Evolutionary conservation across 169 alveolate species (phyloP).

Genomic region (Eimeria nieschulzi): DNA sequence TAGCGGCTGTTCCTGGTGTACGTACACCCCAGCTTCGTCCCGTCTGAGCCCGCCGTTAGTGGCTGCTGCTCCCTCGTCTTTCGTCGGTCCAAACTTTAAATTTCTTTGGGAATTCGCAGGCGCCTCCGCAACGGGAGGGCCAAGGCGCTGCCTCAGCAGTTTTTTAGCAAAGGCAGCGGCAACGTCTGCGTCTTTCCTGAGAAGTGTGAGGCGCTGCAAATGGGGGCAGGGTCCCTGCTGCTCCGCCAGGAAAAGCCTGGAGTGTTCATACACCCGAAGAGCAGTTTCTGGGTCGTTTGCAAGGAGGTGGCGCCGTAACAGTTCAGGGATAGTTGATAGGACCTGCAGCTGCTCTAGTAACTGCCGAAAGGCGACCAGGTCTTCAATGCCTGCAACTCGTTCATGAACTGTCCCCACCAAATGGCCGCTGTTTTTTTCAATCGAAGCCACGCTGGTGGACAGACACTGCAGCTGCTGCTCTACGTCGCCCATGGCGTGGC

Average conservation of each 20-base stretch:
- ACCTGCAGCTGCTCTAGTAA: conserved; percentile 61
- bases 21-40: background rate
- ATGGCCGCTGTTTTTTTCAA: conserved; percentile 60
- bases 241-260: conserved; percentile 30
- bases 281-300: conserved; percentile 18
- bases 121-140: conserved; percentile 4
- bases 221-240: conserved; percentile 34
- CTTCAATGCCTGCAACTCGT: conserved; percentile 65
- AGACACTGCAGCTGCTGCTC: conserved; percentile 76
- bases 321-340: conserved; percentile 52
- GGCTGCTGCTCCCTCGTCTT: conserved; percentile 12
- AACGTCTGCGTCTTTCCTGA: conserved; percentile 16
- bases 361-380: conserved; percentile 56
- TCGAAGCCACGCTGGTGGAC: conserved; percentile 29
- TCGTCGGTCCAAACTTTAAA: background rate
- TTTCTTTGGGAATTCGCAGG: background rate
- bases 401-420: conserved; percentile 28
- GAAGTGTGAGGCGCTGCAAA: conserved; percentile 33
- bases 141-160: conserved; percentile 53
- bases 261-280: conserved; percentile 45
- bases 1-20: conserved; percentile 11
- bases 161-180: background rate
- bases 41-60: background rate
- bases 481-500: conserved; percentile 75
- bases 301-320: conserved; percentile 37